These are phyloP conservation scores for Kregervanrija delftensis DNA, from an alignment of 805 yeast genomes.

Conservation along the genomic window DNA sequence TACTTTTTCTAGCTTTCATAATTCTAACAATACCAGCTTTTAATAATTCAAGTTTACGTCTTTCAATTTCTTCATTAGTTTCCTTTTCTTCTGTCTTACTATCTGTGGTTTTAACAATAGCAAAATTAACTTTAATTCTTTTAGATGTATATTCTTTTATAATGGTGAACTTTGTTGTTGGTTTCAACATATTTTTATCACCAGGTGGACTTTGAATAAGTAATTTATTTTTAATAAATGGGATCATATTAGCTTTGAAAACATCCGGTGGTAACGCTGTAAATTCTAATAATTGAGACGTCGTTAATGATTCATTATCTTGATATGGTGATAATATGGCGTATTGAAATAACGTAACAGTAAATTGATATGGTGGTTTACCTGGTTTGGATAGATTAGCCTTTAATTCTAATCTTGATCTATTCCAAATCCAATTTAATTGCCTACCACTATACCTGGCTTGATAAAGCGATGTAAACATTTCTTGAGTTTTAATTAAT, in stretches of 20 bases:
- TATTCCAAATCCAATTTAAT: constrained; percentile 93
- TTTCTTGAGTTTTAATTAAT: constrained; percentile 55
- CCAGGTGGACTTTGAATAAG: constrained; percentile 62
- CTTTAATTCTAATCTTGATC: constrained; percentile 85
- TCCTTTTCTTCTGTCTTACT: constrained; percentile 70
- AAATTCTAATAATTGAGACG: constrained; percentile 52
- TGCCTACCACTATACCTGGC: constrained; percentile 80
- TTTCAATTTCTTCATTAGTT: constrained; percentile 63
- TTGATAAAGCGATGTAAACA: constrained; percentile 62
- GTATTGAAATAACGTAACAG: constrained; percentile 81
- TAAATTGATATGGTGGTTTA: constrained; percentile 72
- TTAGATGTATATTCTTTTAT: constrained; percentile 81
- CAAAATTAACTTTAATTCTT: constrained; percentile 74
- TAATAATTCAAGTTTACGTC: constrained; percentile 61
- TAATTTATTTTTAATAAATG: constrained; percentile 73
- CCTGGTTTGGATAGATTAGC: constrained; percentile 80
- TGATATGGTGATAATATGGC: constrained; percentile 83
- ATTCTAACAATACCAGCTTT: constrained; percentile 94
- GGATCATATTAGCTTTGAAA: constrained; percentile 70
- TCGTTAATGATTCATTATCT: constrained; percentile 51
- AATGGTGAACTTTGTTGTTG: constrained; percentile 57
- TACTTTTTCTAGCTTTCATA: constrained; percentile 85
- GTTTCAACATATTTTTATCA: constrained; percentile 41
- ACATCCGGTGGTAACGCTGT: constrained; percentile 63
- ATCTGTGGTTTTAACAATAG: constrained; percentile 38